phyloP scores from a whole-genome alignment of 345 rosid species.

The Tarenaya hassleriana region DNA sequence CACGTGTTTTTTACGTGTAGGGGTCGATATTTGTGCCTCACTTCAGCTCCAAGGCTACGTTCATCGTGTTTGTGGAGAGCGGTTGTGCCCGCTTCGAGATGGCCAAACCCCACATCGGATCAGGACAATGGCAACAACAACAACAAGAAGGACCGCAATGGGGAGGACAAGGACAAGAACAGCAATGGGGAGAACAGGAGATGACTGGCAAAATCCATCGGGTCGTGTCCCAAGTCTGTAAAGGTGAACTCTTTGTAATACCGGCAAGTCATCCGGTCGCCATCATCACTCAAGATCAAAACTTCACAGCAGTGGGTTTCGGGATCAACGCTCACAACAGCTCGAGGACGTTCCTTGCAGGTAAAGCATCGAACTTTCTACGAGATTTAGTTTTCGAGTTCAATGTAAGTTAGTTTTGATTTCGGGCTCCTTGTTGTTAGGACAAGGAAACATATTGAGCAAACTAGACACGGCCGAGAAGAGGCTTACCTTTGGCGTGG shows the following conservation, averaged over 20 bases:
- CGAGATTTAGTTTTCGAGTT: neutral
- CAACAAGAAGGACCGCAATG: slow-evolving; percentile 11
- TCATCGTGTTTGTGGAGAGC: slow-evolving; percentile 26
- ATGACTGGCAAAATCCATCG: slow-evolving; percentile 25
- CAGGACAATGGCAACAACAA: slow-evolving; percentile 10
- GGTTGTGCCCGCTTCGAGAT: slow-evolving; percentile 46
- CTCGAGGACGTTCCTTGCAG: slow-evolving; percentile 47
- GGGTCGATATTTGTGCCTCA: slow-evolving; percentile 45
- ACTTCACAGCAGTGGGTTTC: slow-evolving; percentile 33
- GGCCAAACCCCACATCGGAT: slow-evolving; percentile 41
- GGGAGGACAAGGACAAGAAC: neutral
- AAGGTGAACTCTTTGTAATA: slow-evolving; percentile 38
- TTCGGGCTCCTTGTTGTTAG: slow-evolving; percentile 13
- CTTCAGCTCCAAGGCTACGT: slow-evolving; percentile 33
- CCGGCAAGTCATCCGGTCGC: slow-evolving; percentile 49
- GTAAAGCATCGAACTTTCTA: slow-evolving; percentile 23
- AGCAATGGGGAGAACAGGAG: slow-evolving; percentile 19
- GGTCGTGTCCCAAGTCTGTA: slow-evolving; percentile 29
- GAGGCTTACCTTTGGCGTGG: slow-evolving; percentile 19
- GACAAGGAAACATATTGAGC: slow-evolving; percentile 22
- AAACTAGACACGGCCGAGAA: slow-evolving; percentile 21
- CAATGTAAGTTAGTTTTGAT: neutral
- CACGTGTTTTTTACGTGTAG: slow-evolving; percentile 16
- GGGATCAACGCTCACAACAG: slow-evolving; percentile 33
- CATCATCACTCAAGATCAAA: slow-evolving; percentile 19